Conservation (phyloP, 1,139 yeast species). For the Nakaseomyces kungkrabaensis region DNA sequence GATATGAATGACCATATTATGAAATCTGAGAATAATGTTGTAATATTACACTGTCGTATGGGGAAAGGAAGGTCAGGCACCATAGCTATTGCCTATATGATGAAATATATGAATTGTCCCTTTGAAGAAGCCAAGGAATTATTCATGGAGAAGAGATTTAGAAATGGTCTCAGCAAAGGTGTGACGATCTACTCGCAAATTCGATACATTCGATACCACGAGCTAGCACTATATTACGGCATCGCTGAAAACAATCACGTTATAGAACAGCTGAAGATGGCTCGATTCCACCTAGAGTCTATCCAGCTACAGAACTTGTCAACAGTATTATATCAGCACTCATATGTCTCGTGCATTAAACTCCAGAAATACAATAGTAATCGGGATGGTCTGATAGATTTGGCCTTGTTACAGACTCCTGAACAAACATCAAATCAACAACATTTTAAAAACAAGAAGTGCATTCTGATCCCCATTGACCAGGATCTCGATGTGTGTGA, state of each 20-base stretch:
- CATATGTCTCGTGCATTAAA: conserved; percentile 14
- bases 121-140: conserved; percentile 39
- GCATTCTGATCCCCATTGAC: not conserved
- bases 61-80: conserved; percentile 92
- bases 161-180: conserved; percentile 49
- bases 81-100: conserved; percentile 58
- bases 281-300: conserved; percentile 13
- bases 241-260: conserved; percentile 4
- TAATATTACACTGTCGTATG: conserved; percentile 76
- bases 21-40: conserved; percentile 36
- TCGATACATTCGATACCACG: conserved; percentile 56
- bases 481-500: conserved; percentile 11
- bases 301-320: conserved; percentile 16
- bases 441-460: not conserved
- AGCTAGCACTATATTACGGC: conserved; percentile 25
- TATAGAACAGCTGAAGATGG: conserved; percentile 6
- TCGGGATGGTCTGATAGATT: conserved; percentile 12
- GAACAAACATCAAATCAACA: not conserved
- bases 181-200: conserved; percentile 64
- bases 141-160: conserved; percentile 55
- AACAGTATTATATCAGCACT: conserved; percentile 9
- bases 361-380: conserved; percentile 18
- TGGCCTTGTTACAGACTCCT: conserved; percentile 10
- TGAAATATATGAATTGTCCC: conserved; percentile 35
- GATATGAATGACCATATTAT: conserved; percentile 39